A percentile compares a stretch with the other conserved stretches of the same genome.
phyloP scores from a whole-genome alignment of 2,329 filamentous ascomycete genomes.

The Fusarium caatingaense region DNA sequence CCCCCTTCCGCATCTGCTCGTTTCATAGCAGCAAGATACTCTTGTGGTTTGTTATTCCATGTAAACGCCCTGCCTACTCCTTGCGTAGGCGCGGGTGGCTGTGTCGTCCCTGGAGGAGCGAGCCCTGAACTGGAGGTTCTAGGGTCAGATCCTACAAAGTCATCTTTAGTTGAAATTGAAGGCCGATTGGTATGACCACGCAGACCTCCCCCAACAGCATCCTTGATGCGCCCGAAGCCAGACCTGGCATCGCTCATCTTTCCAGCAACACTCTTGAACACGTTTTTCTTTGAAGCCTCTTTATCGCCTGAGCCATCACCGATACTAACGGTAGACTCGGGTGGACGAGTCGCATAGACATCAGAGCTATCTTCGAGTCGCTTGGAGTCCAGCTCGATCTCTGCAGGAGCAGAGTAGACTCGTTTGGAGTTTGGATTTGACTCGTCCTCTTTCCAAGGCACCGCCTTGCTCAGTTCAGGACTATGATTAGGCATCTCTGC shows the following conservation, averaged over 20 bases:
- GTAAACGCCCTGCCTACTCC: constrained; percentile 65
- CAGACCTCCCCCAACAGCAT: constrained; percentile 76
- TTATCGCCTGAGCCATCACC: constrained; percentile 63
- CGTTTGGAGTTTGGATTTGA: constrained; percentile 57
- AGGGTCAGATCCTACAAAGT: constrained; percentile 54
- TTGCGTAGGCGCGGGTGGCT: constrained; percentile 50
- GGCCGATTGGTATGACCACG: constrained; percentile 65
- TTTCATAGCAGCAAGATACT: constrained; percentile 61
- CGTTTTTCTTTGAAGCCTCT: constrained; percentile 70
- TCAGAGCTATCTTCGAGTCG: constrained; percentile 59
- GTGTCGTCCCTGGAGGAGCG: constrained; percentile 40
- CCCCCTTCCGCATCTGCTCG: constrained; percentile 50
- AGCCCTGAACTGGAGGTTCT: constrained; percentile 27
- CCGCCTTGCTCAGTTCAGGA: constrained; percentile 58
- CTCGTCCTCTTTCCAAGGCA: constrained; percentile 67
- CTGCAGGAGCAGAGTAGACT: constrained; percentile 61
- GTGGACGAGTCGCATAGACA: constrained; percentile 57
- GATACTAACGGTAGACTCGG: constrained; percentile 60
- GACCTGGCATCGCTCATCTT: constrained; percentile 84
- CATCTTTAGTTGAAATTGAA: constrained; percentile 63
- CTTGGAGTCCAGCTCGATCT: constrained; percentile 62
- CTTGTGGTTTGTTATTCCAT: constrained; percentile 73
- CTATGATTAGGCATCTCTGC: constrained; percentile 60
- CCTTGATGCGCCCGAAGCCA: constrained; percentile 86
- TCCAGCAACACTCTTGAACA: constrained; percentile 83